Conservation (phyloP, 352 stramenopile species). For the Aphanomyces cochlioides region DNA sequence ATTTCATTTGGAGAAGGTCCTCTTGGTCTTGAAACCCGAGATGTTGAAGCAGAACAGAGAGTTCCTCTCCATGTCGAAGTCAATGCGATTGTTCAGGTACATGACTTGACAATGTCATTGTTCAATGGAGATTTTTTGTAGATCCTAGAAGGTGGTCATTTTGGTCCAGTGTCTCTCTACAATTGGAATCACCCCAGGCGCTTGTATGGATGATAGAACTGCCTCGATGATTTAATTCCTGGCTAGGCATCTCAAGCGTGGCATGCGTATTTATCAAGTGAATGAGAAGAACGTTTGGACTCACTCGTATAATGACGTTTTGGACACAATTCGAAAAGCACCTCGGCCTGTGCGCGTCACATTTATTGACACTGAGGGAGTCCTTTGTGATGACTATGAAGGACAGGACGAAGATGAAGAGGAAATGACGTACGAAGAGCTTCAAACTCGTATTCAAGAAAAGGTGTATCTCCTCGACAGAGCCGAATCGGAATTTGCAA, state of each 20-base stretch:
- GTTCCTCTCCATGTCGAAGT: conserved; percentile 14
- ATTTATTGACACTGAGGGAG: background rate
- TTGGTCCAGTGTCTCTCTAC: conserved; percentile 9
- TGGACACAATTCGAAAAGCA: conserved; percentile 7
- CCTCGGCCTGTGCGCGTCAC: background rate
- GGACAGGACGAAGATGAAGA: background rate
- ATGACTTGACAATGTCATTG: background rate
- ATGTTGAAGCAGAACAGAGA: background rate
- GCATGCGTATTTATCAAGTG: conserved; percentile 20
- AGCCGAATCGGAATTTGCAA: background rate
- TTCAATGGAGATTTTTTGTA: background rate
- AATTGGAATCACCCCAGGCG: background rate
- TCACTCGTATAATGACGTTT: background rate
- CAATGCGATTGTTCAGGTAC: conserved; percentile 13
- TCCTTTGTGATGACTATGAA: background rate
- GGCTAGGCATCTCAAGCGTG: background rate
- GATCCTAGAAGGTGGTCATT: background rate
- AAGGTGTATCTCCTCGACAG: background rate
- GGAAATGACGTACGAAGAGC: background rate
- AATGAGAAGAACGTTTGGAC: conserved; percentile 6
- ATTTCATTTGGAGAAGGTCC: background rate
- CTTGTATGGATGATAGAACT: background rate
- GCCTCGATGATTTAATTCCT: background rate
- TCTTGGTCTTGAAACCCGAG: conserved; percentile 7
- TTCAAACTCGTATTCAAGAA: background rate